Base-by-base conservation (phyloP, 2,329 filamentous ascomycete species). In the Neopestalotiopsis rosae region DNA sequence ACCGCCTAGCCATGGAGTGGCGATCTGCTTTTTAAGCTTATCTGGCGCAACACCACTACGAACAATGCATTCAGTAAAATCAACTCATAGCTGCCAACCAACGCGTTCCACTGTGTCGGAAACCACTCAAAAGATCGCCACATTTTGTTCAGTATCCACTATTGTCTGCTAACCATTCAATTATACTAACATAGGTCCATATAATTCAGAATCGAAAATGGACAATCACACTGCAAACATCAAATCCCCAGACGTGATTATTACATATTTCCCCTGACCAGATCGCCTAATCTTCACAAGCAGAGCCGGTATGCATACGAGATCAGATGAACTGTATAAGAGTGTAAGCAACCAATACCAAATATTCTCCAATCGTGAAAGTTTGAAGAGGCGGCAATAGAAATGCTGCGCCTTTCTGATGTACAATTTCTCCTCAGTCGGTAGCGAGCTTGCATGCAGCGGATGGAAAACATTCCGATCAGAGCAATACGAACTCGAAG, bases 1-100 rank as follows among this genome's bases (percentile, higher is more conserved):
- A 45, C 61, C 61, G 61, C 38, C 28, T 64, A 64, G 61, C 61
- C 61, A 28, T 12, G 28, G 24, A 52, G 61, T 64, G 61, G 61
- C 61, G 61, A 64, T 64, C 42, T 34, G 17, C 61, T 52, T 52
- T 28, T 64, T 24, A 64, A 64, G 61, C 38, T 52, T 64, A 49
- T 52, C 45, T 17, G 24, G 45, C 45, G 45, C 45, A 52, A 38
- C 10, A 38, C 34, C 10, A 38, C 34, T 38, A 7, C 34, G 10
- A 38, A 10, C 34, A 38, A 38, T 10, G 10, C 34, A 10, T 38
- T 38, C 57, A 24, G 57, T 12, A 59, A 28, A 24, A 28, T 52
- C 45, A n/a, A 52, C n/a, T 7, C 7, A 52, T n/a, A 49, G n/a
- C 17, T 52, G 17, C 45, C 7, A n/a, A 40, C 10, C 20, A 28